Base-by-base conservation (phyloP, 2,329 filamentous ascomycete genomes). In the Didymella segeticola region DNA sequence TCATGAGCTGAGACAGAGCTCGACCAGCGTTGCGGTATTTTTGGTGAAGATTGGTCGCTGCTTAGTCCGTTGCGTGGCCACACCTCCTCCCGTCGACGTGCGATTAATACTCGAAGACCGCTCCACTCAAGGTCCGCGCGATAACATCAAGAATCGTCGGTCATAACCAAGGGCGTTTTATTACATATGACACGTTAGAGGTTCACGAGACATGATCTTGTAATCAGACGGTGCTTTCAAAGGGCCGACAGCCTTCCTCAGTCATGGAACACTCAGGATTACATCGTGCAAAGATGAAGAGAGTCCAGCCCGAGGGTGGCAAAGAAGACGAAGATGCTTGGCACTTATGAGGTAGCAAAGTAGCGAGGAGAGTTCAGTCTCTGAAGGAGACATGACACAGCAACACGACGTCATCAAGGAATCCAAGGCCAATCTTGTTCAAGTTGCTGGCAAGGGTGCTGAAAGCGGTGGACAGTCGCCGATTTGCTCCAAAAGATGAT, bases 121-220 rank as follows among this genome's bases (percentile, higher is more conserved):
- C 12, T 29, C n/a, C 48, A 5, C 34, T 37, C 8, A 62, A 57
- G 29, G 31, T 61, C 34, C 50, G 56, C 30, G 58, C 60, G 19
- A 56, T 65, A n/a, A 53, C 57, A 20, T 66, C 61, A 19, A 27
- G 46, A 2, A 39, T 66, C 22, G 58, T 57, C 20, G 66, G 62
- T 26, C 61, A 67, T 34, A 61, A 67, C 49, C 62, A 67, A 48
- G 60, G 61, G 2, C 67, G 56, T n/a, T n/a, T n/a, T n/a, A n/a
- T n/a, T 57, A 63, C 62, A 9, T 60, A 52, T 20, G 61, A 64
- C 15, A 59, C 43, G 0, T 11, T 8, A 41, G 62, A 57, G 2
- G 50, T 60, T 1, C 64, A 58, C 46, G 12, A 53, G 1, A 63
- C 60, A 12, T 67, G 61, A 2, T 68, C 62, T 3, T 70, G 61